Evolutionary conservation across 2,329 filamentous ascomycete species (phyloP), one percentile per base, ranked within the genome.

Genomic region (Cucurbitaria berberidis): DNA sequence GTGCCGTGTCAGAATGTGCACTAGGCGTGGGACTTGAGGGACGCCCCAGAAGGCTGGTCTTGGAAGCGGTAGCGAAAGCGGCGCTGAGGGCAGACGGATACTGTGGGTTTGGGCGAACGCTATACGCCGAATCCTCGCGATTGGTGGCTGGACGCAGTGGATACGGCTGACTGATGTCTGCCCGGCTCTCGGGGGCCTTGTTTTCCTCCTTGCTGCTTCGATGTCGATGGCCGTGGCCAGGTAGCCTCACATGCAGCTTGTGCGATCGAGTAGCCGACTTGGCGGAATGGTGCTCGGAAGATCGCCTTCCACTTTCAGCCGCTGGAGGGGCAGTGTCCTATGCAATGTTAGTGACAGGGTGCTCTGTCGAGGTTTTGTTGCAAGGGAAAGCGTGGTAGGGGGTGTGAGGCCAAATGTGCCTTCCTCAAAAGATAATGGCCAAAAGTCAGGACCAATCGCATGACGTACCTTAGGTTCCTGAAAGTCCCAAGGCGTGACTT

Each of bases 401-500:
- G n/a, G n/a, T n/a, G n/a, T n/a, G n/a, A n/a, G n/a, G n/a, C n/a
- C n/a, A 22, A 42, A 34, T 16, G 41, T 36, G 40, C 29, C 16
- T 30, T 32, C 24, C 49, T 50, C 46, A 34, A 34, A 16, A 13
- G 56, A 15, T 47, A 34, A 5, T 10, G n/a, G 30, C n/a, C n/a
- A n/a, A n/a, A n/a, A 34, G 6, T 15, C 15, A 13, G 15, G 3
- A 34, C 5, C 30, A n/a, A 34, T n/a, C 13, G 30, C 15, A 8
- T 16, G 42, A 67, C 86, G 80, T 75, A 90, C 88, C 79, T 90
- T 85, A 62, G 84, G 84, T 72, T 95, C 91, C 76, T 98, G 95
- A 72, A 95, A 98, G 57, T 96, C 83, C 83, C 96, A 99, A n/a
- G 95, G 95, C 34, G 96, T 95, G 52, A 99, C 92, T 76, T 98